Base-by-base conservation (phyloP, 148 eudicot genomes). In the Rhododendron ferrugineum region DNA sequence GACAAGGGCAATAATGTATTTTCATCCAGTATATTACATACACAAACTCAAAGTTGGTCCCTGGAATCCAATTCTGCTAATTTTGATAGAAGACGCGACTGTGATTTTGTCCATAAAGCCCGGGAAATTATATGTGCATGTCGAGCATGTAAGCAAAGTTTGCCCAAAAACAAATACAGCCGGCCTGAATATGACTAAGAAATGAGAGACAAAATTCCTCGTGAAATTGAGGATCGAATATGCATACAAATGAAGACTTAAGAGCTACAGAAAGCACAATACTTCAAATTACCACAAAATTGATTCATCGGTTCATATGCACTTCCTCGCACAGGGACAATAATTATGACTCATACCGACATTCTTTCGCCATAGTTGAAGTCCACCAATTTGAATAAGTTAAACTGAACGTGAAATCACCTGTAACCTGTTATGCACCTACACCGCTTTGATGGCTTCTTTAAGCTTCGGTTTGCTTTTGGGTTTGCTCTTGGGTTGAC, bases 401-500 rank as follows among this genome's bases (percentile, higher is more conserved):
- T 32, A 0, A 78, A 30, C 5, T 6, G 40, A 46, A 34, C 50
- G 7, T 30, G 14, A 5, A 72, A 83, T 37, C 22, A 22, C 40
- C 6, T 20, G 66, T 49, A 34, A 20, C 15, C 52, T 0, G 28
- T 18, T 32, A 58, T 64, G 60, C 28, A 58, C 78, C 85, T 91
- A 93, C 73, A 64, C 20, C 32, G 89, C 91, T 74, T 91, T 94
- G 34, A 86, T 36, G n/a, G 87, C 87, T 85, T 89, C 92, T 85
- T 86, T 88, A 81, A 74, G 80, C 87, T 70, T 90, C 16, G 73
- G 60, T 81, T 86, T 81, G 72, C 89, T 90, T 92, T 92, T 92
- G 36, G 66, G 52, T 81, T 85, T 81, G 64, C 89, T 90, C 93
- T 93, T 92, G n/a, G 94, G 93, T 78, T 95, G 91, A 30, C 99